Conservation (phyloP, 768 basidiomycete species). For the Suillus hirtellus region DNA sequence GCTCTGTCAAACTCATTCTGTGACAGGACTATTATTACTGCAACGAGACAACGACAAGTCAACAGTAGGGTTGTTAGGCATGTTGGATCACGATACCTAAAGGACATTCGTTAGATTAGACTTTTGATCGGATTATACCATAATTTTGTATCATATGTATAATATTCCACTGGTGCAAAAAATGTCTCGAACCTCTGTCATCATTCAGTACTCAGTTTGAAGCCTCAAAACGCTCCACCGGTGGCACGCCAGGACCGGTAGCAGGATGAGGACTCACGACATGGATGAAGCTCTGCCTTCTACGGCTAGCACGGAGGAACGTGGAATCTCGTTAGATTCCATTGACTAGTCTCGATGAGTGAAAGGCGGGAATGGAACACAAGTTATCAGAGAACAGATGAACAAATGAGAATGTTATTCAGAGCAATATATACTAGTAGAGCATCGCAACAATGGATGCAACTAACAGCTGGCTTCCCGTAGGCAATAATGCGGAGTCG, state of each 20-base stretch:
- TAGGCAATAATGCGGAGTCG: too few species aligned
- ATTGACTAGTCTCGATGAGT: neutral
- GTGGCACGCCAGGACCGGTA: neutral
- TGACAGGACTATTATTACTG: constrained; percentile 1
- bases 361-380: too few species aligned
- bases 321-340: neutral
- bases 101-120: neutral
- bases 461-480: too few species aligned
- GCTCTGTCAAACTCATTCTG: neutral
- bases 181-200: neutral
- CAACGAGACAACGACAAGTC: neutral
- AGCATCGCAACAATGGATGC: too few species aligned
- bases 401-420: too few species aligned
- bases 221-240: neutral
- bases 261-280: neutral
- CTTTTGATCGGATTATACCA: neutral
- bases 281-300: neutral
- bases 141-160: neutral
- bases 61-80: neutral
- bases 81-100: neutral
- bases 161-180: neutral
- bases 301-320: neutral
- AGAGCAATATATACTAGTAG: too few species aligned
- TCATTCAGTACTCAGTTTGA: neutral
- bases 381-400: too few species aligned